A percentile compares a stretch with the other conserved stretches of the same genome.
Conservation (phyloP, 305 asterid genomes). For the Fraxinus floribunda region DNA sequence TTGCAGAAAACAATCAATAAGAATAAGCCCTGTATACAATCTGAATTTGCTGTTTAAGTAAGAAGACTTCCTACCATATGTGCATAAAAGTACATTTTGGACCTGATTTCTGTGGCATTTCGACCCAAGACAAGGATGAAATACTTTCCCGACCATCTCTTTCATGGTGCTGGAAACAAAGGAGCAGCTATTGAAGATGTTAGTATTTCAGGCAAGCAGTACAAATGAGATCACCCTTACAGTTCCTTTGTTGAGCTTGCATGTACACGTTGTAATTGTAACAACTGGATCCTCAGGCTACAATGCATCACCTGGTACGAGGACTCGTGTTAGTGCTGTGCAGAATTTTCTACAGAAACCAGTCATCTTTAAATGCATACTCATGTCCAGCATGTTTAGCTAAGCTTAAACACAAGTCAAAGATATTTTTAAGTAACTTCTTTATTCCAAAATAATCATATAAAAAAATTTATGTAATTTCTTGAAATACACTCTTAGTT, state of each 20-base stretch:
- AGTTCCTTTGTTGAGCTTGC: constrained; percentile 36
- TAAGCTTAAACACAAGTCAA: background rate
- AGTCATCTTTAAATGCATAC: background rate
- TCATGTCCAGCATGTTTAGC: background rate
- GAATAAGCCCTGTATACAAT: background rate
- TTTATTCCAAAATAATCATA: background rate
- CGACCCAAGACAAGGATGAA: constrained; percentile 3
- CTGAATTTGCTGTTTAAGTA: background rate
- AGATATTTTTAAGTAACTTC: background rate
- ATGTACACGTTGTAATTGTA: constrained; percentile 43
- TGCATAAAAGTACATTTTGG: constrained; percentile 18
- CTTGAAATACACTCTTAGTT: background rate
- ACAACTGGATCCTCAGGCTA: constrained; percentile 58
- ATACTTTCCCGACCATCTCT: background rate
- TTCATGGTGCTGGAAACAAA: background rate
- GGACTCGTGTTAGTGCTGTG: constrained; percentile 20
- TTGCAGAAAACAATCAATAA: background rate
- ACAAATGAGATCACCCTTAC: constrained; percentile 34
- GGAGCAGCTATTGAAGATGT: constrained; percentile 19
- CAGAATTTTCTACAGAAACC: background rate
- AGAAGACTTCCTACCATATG: constrained; percentile 22
- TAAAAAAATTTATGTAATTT: background rate
- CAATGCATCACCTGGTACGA: constrained; percentile 58
- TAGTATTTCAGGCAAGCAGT: constrained; percentile 39
- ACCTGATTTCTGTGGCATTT: constrained; percentile 9